Evolutionary conservation across 1,284 basidiomycete genomes (phyloP).

Genomic region (Rhodotorula sp.): DNA sequence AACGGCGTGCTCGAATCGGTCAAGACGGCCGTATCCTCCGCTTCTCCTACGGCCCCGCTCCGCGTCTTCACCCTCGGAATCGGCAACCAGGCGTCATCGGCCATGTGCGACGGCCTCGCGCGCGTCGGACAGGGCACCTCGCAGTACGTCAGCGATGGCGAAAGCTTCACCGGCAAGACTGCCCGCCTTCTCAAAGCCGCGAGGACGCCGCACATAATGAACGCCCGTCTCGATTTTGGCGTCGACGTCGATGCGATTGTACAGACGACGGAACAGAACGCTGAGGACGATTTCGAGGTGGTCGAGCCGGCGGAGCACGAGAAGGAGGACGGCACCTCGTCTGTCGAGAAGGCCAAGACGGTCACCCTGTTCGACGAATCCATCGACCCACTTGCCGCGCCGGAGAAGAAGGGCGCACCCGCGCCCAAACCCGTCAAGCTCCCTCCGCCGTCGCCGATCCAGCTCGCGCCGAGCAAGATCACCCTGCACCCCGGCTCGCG

Average conservation of each 20-base stretch:
- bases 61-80: constrained; percentile 46
- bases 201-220: constrained; percentile 11
- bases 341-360: not conserved
- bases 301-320: not conserved
- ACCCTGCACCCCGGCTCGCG: constrained; percentile 20
- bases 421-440: not conserved
- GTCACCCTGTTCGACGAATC: constrained; percentile 21
- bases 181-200: constrained; percentile 25
- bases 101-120: constrained; percentile 33
- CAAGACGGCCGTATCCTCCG: not conserved
- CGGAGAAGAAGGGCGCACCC: not conserved
- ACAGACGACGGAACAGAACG: not conserved
- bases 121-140: constrained; percentile 23
- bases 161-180: constrained; percentile 31
- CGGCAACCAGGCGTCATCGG: constrained; percentile 32
- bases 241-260: not conserved
- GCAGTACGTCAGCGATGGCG: constrained; percentile 29
- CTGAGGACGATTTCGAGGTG: not conserved
- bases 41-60: constrained; percentile 10
- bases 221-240: constrained; percentile 16
- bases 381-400: constrained; percentile 14
- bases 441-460: constrained; percentile 5
- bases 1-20: constrained; percentile 27
- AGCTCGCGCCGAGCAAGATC: constrained; percentile 16
- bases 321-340: not conserved